Base-by-base conservation (phyloP, 2,329 filamentous ascomycete genomes). In the Diatrype stigma region DNA sequence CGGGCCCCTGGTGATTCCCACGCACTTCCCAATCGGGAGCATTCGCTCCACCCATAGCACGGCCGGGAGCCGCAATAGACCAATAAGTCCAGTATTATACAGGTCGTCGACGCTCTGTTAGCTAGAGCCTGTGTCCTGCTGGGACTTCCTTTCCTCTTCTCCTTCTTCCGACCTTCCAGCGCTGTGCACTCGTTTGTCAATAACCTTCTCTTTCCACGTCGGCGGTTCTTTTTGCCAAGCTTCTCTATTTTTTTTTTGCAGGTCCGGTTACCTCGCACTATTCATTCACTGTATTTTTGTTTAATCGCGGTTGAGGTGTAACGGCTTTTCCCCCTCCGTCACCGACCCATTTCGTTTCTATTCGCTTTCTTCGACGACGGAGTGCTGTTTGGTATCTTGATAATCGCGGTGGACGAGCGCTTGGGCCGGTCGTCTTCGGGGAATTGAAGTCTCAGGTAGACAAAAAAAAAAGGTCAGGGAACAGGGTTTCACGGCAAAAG, bases 121-220 rank as follows among this genome's bases (percentile, higher is more conserved):
- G 57, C 60, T 45, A n/a, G n/a, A n/a, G n/a, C 47, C 47, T 30
- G 46, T 44, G 28, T 60, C 50, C 56, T 61, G 53, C 63, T 60
- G 57, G 58, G 61, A 55, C 60, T 57, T 56, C 14, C 16, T n/a
- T 56, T 64, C 60, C 58, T 54, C 55, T 57, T 60, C 61, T 63
- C 61, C 63, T 65, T 54, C 58, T 62, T 60, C 59, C 59, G 57
- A 52, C 51, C 65, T 61, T 63, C 67, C 68, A 73, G 71, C 71
- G 72, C 74, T 74, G 73, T 71, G 72, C 73, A 75, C 73, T 75
- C 71, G 71, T 69, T 69, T 70, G 73, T 77, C 73, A 73, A 73
- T 77, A 37, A 37, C 34, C 34, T 37, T 37, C 34, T 37, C n/a
- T 37, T 37, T 37, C 34, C 6, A 73, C 68, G 73, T 74, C 73